A percentile compares a stretch with the other conserved stretches of the same genome.
Conservation (phyloP, 495 filamentous ascomycete genomes). For the Aspergillus panamensis region DNA sequence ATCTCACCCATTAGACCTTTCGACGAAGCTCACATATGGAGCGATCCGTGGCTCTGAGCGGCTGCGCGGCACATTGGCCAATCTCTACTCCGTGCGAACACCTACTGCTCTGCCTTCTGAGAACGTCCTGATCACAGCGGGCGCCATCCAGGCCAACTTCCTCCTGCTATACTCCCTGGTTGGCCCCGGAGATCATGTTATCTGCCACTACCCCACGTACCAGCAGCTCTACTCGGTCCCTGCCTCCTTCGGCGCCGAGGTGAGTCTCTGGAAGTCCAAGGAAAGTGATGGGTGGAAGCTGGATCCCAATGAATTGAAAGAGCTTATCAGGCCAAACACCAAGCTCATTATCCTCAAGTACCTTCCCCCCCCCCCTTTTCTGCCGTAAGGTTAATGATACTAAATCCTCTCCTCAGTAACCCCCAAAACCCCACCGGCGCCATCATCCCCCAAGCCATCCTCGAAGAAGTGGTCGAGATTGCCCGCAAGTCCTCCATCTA, state of each 20-base stretch:
- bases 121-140: conserved; percentile 72
- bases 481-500: conserved; percentile 60
- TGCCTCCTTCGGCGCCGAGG: conserved; percentile 72
- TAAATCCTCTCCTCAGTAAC: conserved; percentile 51
- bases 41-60: conserved; percentile 65
- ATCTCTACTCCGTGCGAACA: conserved; percentile 58
- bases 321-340: conserved; percentile 68
- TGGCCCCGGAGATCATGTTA: conserved; percentile 79
- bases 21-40: conserved; percentile 63
- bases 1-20: conserved; percentile 37
- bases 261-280: conserved; percentile 74
- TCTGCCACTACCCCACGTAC: conserved; percentile 88
- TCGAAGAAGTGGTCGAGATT: conserved; percentile 61
- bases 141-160: conserved; percentile 84
- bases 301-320: conserved; percentile 62
- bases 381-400: not conserved
- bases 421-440: conserved; percentile 87
- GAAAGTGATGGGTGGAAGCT: conserved; percentile 63
- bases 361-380: not conserved
- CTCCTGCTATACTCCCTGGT: conserved; percentile 70
- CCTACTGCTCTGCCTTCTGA: conserved; percentile 53
- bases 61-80: conserved; percentile 59
- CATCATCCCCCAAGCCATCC: conserved; percentile 56
- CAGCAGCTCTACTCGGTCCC: conserved; percentile 82
- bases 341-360: conserved; percentile 70